Percentiles rank a stretch among this genome's conserved stretches.
Evolutionary conservation across 441 rosid genomes (phyloP).

Genomic region (Mallotus japonicus): DNA sequence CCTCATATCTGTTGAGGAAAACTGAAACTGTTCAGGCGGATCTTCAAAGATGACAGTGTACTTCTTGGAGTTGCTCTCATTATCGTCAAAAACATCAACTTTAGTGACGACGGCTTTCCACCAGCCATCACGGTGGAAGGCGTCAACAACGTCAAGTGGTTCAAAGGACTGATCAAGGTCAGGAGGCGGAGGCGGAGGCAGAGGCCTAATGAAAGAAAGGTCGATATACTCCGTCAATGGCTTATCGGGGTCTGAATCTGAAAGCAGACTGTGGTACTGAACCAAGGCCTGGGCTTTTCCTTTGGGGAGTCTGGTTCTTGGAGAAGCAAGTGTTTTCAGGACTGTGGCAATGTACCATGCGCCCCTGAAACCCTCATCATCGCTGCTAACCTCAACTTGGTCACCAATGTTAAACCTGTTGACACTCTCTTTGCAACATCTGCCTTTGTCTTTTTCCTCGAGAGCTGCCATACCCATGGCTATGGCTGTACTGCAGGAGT

Average conservation of each 20-base stretch:
- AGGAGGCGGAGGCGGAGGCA: constrained; percentile 14
- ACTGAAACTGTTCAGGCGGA: constrained; percentile 14
- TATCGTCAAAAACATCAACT: constrained; percentile 9
- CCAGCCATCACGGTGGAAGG: constrained; percentile 30
- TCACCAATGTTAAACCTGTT: not conserved
- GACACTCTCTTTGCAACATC: no score
- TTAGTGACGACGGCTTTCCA: constrained; percentile 24
- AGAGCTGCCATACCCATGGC: no score
- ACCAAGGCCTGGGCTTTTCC: not conserved
- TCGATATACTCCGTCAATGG: constrained; percentile 13
- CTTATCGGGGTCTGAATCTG: not conserved
- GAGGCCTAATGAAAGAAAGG: constrained; percentile 17
- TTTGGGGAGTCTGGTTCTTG: not conserved
- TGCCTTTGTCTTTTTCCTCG: no score
- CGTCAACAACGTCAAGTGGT: constrained; percentile 29
- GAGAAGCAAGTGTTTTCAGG: not conserved
- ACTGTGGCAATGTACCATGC: constrained; percentile 19
- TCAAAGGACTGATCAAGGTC: not conserved
- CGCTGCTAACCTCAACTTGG: constrained; percentile 20
- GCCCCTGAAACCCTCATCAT: constrained; percentile 22
- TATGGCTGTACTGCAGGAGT: no score
- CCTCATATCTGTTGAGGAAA: constrained; percentile 19
- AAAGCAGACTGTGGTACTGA: constrained; percentile 5
- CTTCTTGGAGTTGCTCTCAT: not conserved
- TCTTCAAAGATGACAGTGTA: constrained; percentile 19